Evolutionary conservation across 1,139 yeast genomes (phyloP).

Genomic region (Meyerozyma guilliermondii): DNA sequence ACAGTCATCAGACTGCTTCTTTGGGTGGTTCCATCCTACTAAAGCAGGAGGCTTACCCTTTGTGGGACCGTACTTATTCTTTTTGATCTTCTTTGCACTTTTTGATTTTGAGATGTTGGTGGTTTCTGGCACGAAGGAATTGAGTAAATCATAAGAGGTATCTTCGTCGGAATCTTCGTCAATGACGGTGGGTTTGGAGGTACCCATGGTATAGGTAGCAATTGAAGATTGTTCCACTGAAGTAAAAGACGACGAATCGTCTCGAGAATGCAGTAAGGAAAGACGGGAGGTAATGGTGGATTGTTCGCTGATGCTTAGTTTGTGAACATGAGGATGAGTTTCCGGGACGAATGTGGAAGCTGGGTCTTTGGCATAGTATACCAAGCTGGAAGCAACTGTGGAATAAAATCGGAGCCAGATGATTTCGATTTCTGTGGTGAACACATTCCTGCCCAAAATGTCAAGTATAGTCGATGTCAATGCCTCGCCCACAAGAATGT

Average conservation of each 20-base stretch:
- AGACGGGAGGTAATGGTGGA: not conserved
- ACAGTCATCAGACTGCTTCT: slow-evolving; percentile 3
- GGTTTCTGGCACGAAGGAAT: slow-evolving; percentile 10
- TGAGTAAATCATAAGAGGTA: slow-evolving; percentile 11
- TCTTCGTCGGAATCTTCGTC: slow-evolving; percentile 12
- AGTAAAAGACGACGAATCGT: not conserved
- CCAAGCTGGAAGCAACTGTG: not conserved
- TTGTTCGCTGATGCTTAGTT: not conserved
- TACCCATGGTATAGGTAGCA: not conserved
- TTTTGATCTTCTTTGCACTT: not conserved
- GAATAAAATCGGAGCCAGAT: slow-evolving; percentile 13
- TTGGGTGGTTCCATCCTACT: not conserved
- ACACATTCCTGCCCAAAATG: slow-evolving; percentile 7
- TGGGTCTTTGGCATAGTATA: not conserved
- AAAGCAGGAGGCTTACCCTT: slow-evolving; percentile 1
- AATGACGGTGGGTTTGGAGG: not conserved
- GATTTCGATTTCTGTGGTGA: slow-evolving; percentile 9
- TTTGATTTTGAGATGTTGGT: slow-evolving; percentile 2
- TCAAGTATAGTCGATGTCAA: slow-evolving; percentile 15
- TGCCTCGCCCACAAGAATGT: slow-evolving; percentile 19
- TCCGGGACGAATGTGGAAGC: not conserved
- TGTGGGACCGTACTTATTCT: not conserved
- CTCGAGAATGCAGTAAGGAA: not conserved
- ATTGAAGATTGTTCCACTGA: not conserved
- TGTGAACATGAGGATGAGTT: not conserved